A percentile compares a stretch with the other conserved stretches of the same genome.
These are phyloP conservation scores for Myrica gale DNA, from an alignment of 306 rosid species.

Conservation along the genomic window DNA sequence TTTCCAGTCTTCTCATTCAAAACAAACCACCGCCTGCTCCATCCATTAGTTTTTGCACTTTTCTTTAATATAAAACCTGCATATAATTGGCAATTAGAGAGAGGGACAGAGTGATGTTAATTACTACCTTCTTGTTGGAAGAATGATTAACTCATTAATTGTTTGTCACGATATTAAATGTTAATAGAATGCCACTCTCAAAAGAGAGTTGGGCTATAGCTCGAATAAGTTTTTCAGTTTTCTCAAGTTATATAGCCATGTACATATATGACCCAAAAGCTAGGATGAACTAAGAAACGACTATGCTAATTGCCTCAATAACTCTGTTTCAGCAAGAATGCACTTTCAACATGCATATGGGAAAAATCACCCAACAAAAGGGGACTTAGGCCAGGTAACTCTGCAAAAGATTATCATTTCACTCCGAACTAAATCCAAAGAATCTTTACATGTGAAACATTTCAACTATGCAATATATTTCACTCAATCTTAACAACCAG, in stretches of 20 bases:
- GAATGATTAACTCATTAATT: too few relatives aligned
- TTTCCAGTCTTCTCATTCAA: slow-evolving; percentile 93
- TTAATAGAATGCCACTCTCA: not conserved
- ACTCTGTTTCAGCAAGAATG: not conserved
- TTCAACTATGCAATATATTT: not conserved
- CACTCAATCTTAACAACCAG: not conserved
- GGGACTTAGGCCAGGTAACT: not conserved
- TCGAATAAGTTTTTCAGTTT: not conserved
- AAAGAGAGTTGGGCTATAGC: not conserved
- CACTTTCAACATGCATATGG: not conserved
- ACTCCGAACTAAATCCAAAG: not conserved
- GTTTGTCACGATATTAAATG: not conserved
- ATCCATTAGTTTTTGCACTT: slow-evolving; percentile 88
- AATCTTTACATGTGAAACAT: not conserved
- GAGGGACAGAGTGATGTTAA: too few relatives aligned
- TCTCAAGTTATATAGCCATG: not conserved
- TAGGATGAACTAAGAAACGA: not conserved
- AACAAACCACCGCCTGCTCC: slow-evolving; percentile 98
- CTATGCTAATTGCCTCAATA: not conserved
- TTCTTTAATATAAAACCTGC: slow-evolving; percentile 83
- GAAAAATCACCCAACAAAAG: not conserved
- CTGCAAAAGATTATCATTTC: not conserved
- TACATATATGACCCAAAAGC: not conserved
- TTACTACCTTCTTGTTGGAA: too few relatives aligned
- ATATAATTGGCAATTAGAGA: slow-evolving; percentile 1